A percentile compares a stretch with the other conserved stretches of the same genome.
Evolutionary conservation across 1,284 basidiomycete genomes (phyloP).

Genomic region (Cryptococcus neoformans): DNA sequence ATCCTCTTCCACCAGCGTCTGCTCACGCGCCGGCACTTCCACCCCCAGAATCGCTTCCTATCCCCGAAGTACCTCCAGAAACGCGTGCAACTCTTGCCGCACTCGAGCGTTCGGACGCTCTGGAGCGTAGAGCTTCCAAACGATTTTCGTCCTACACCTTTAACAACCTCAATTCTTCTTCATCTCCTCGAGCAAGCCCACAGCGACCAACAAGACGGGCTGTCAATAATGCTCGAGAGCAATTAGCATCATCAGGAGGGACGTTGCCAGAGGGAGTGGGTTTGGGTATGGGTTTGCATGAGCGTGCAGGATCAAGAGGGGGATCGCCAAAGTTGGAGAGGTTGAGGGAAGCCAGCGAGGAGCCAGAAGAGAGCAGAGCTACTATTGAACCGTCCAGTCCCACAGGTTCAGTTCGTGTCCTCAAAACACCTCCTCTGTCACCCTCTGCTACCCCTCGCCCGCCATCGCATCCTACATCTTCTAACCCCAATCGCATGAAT

Average conservation of each 20-base stretch:
- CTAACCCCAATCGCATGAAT: conserved; percentile 52
- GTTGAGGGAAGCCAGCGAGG: background rate
- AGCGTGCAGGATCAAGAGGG: background rate
- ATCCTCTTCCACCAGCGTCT: background rate
- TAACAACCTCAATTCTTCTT: conserved; percentile 78
- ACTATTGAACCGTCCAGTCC: background rate
- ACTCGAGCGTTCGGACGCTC: conserved; percentile 77
- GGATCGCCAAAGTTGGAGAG: conserved; percentile 1
- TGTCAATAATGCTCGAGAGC: conserved; percentile 4
- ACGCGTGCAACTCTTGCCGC: conserved; percentile 82
- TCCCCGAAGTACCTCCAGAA: conserved; percentile 54
- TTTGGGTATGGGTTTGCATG: background rate
- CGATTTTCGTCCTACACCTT: conserved; percentile 96
- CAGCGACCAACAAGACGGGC: conserved; percentile 39
- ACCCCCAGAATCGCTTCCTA: conserved; percentile 23
- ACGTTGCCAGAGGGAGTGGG: conserved; percentile 22
- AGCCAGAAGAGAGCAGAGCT: background rate
- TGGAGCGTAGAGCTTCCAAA: conserved; percentile 91
- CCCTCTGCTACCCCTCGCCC: conserved; percentile 20
- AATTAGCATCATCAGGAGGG: conserved; percentile 34
- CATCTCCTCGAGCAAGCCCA: conserved; percentile 36
- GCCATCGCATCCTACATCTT: conserved; percentile 3
- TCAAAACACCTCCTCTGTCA: conserved; percentile 24
- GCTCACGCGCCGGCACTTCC: conserved; percentile 38
- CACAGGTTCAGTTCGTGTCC: conserved; percentile 17